Base-by-base conservation (phyloP, 2,329 filamentous ascomycete species). In the Cladosporium sp. region DNA sequence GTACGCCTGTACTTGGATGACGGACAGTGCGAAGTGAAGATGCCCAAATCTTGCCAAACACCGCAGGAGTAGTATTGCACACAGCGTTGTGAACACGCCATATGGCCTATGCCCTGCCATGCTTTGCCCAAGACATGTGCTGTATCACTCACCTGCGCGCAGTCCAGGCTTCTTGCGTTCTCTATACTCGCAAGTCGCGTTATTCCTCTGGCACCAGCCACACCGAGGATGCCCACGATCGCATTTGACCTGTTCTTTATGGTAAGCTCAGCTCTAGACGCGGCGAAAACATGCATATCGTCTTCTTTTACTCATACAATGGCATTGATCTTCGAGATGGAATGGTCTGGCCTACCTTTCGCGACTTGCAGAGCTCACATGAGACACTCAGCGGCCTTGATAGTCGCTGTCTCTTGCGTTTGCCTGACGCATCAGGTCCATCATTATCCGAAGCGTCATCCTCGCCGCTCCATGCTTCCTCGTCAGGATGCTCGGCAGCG, bases 191-290 rank as follows among this genome's bases (percentile, higher is more conserved):
- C 89, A 91, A 50, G 82, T 71, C 69, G 89, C 86, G 66, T 84
- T 84, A 76, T 91, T 90, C 60, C 88, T 85, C 59, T 86, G 78
- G 75, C 89, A 91, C 89, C 89, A 91, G 26, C 88, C 88, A 77
- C 89, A 91, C n/a, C 87, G 86, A 1, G 91, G 91, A 72, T 92
- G 89, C 5, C 88, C 88, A 40, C 91, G 86, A 78, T 93, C 90
- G 77, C 89, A 91, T 83, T 90, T 90, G 21, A 76, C 73, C 72
- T 77, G 62, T 49, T 18, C 16, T 12, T 44, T 7, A 29, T 16
- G 21, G 33, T 58, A 11, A 59, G 40, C 37, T 28, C 28, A 2
- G 10, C 10, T 18, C 14, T 10, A 14, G 4, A 11, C 3, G 23
- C 23, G 6, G 8, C 18, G 7, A 44, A 4, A 4, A 21, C 7